These are phyloP conservation scores for Wickerhamomyces mucosus DNA, from an alignment of 805 yeast genomes.

Conservation along the genomic window DNA sequence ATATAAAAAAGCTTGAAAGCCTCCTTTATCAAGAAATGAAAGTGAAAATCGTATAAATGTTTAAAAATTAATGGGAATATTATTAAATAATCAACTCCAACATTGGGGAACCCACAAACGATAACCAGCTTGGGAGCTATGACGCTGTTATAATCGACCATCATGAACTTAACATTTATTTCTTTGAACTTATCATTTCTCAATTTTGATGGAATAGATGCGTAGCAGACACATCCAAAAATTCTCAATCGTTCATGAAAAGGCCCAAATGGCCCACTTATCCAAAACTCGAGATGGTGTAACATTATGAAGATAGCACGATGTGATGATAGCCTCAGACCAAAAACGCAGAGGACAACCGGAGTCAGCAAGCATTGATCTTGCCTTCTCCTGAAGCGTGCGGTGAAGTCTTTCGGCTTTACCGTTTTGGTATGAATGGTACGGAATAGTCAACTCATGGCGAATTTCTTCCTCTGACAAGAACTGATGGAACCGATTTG, in stretches of 20 bases:
- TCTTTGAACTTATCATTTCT: neutral
- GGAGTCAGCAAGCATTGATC: neutral
- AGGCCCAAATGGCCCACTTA: neutral
- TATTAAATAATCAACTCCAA: too few species aligned
- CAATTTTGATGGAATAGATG: neutral
- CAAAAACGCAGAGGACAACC: neutral
- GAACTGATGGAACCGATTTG: neutral
- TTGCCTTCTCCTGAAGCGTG: neutral
- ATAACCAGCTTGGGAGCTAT: neutral
- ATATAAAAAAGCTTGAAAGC: too few species aligned
- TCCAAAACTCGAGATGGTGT: neutral
- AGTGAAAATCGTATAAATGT: too few species aligned
- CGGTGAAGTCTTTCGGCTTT: constrained; percentile 1
- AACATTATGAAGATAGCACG: neutral
- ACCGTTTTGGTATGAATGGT: neutral
- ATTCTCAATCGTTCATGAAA: neutral
- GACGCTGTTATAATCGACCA: neutral
- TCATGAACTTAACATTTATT: neutral
- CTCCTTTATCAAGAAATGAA: too few species aligned
- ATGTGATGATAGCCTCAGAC: neutral
- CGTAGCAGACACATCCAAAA: constrained; percentile 1
- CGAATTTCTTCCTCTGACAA: neutral
- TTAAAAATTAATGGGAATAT: too few species aligned
- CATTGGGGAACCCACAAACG: neutral
- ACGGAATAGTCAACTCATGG: constrained; percentile 1